A percentile compares a stretch with the other conserved stretches of the same genome.
Evolutionary conservation across 177 flowering plant genomes (phyloP).

Genomic region (Vitis hybrid): DNA sequence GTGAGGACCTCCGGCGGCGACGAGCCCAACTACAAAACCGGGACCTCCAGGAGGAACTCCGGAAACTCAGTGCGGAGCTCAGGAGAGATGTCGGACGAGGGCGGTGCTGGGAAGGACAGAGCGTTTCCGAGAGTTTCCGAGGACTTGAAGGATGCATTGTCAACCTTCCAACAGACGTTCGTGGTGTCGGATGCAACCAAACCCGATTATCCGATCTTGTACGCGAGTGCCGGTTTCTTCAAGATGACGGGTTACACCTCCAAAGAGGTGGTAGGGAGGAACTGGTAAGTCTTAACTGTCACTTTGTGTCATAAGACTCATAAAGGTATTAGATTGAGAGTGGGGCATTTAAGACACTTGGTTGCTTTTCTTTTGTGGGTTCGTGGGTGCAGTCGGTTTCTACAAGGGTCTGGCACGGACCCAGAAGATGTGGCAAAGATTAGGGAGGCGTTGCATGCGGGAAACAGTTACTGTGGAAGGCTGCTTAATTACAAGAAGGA

Average conservation of each 20-base stretch:
- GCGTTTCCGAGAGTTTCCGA: slow-evolving; percentile 80
- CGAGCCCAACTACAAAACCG: slow-evolving; percentile 28
- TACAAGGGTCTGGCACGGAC: slow-evolving; percentile 87
- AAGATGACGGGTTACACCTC: slow-evolving; percentile 96
- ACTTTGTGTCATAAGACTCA: not conserved
- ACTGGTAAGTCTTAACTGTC: slow-evolving; percentile 56
- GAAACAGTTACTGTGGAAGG: slow-evolving; percentile 77
- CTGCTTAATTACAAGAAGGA: slow-evolving; percentile 94
- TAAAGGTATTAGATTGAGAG: not conserved
- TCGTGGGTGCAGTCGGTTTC: slow-evolving; percentile 65
- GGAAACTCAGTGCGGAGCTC: slow-evolving; percentile 66
- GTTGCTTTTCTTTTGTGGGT: not conserved
- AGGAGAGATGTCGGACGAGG: slow-evolving; percentile 62
- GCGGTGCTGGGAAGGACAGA: slow-evolving; percentile 33
- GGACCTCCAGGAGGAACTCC: slow-evolving; percentile 50
- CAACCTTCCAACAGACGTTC: slow-evolving; percentile 92
- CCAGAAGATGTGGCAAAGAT: slow-evolving; percentile 76
- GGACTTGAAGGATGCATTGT: slow-evolving; percentile 80
- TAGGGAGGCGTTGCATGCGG: slow-evolving; percentile 60
- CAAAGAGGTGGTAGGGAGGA: slow-evolving; percentile 90
- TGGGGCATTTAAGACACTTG: no score
- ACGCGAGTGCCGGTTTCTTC: slow-evolving; percentile 97
- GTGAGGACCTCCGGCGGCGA: slow-evolving; percentile 79
- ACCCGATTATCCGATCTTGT: slow-evolving; percentile 84
- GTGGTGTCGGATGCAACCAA: slow-evolving; percentile 97